These are phyloP conservation scores for Kalmusia sp. DNA, from an alignment of 2,329 filamentous ascomycete genomes.

Conservation along the genomic window DNA sequence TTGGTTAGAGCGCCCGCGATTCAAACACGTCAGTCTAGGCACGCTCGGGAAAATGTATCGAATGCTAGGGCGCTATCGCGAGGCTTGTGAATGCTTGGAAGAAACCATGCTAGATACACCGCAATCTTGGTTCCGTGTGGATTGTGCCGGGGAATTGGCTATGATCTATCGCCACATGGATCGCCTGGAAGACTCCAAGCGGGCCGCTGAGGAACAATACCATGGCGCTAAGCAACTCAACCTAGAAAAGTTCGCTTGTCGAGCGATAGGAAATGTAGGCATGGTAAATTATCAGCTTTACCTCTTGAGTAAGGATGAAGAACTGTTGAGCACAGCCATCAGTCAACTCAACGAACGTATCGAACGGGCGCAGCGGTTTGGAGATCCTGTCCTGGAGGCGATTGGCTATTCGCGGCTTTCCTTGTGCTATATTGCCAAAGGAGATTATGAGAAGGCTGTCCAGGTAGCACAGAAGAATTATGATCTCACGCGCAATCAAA, in stretches of 20 bases:
- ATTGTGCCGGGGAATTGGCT: conserved; percentile 38
- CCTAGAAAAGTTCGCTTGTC: conserved; percentile 27
- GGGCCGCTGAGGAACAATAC: conserved; percentile 37
- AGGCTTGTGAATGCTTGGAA: conserved; percentile 23
- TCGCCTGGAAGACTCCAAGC: conserved; percentile 35
- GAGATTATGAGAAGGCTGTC: conserved; percentile 28
- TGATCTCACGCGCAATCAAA: conserved; percentile 13
- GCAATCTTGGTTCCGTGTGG: conserved; percentile 23
- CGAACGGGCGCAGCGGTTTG: conserved; percentile 16
- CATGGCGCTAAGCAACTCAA: conserved; percentile 31
- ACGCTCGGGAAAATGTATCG: conserved; percentile 38
- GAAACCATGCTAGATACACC: conserved; percentile 15
- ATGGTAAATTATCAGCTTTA: conserved; percentile 48
- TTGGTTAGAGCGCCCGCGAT: conserved; percentile 9
- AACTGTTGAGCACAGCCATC: conserved; percentile 35
- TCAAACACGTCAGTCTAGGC: conserved; percentile 26
- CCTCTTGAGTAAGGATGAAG: conserved; percentile 17
- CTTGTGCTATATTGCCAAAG: conserved; percentile 38
- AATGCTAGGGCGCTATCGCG: conserved; percentile 39
- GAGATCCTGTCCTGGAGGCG: conserved; percentile 21
- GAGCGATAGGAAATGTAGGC: conserved; percentile 47
- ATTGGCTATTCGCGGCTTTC: conserved; percentile 45
- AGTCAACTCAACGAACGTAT: conserved; percentile 33
- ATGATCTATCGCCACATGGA: conserved; percentile 42
- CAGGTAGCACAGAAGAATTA: conserved; percentile 17